Evolutionary conservation across 495 filamentous ascomycete genomes (phyloP).

Genomic region (Pyrenula aspistea): DNA sequence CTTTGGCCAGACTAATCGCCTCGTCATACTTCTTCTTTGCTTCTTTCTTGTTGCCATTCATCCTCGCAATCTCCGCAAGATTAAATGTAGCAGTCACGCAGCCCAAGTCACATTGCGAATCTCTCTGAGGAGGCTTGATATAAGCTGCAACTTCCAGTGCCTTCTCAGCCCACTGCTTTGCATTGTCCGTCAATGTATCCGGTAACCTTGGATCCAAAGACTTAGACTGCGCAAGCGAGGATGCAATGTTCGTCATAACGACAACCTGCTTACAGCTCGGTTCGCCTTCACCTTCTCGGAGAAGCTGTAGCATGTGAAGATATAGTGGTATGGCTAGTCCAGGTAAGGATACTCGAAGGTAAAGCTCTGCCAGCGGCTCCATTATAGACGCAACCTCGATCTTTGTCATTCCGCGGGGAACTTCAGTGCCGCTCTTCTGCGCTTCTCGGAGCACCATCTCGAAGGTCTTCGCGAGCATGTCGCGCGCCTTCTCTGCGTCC

Average conservation of each 20-base stretch:
- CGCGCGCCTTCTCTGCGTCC: slow-evolving; percentile 5
- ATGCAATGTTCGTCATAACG: slow-evolving; percentile 31
- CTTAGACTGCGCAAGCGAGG: slow-evolving; percentile 18
- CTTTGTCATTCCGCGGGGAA: background rate
- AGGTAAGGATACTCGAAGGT: slow-evolving; percentile 14
- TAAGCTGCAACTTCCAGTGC: slow-evolving; percentile 47
- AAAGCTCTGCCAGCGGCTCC: background rate
- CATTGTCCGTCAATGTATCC: slow-evolving; percentile 23
- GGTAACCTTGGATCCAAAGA: background rate
- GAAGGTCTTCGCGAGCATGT: background rate
- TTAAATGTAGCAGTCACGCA: slow-evolving; percentile 80
- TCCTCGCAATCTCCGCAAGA: slow-evolving; percentile 67
- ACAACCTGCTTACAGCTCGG: slow-evolving; percentile 57
- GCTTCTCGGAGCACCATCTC: background rate
- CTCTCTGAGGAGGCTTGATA: slow-evolving; percentile 48
- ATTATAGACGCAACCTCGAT: background rate
- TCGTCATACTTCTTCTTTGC: slow-evolving; percentile 54
- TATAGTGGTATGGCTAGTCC: slow-evolving; percentile 81
- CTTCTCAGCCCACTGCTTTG: slow-evolving; percentile 62
- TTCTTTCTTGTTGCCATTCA: slow-evolving; percentile 49
- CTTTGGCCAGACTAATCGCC: slow-evolving; percentile 48
- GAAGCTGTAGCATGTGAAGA: slow-evolving; percentile 62
- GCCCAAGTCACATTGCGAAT: slow-evolving; percentile 71
- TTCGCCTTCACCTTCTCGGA: slow-evolving; percentile 26
- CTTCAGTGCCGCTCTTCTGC: background rate